Evolutionary conservation across 768 basidiomycete genomes (phyloP).

Genomic region (Clavulina sp.): DNA sequence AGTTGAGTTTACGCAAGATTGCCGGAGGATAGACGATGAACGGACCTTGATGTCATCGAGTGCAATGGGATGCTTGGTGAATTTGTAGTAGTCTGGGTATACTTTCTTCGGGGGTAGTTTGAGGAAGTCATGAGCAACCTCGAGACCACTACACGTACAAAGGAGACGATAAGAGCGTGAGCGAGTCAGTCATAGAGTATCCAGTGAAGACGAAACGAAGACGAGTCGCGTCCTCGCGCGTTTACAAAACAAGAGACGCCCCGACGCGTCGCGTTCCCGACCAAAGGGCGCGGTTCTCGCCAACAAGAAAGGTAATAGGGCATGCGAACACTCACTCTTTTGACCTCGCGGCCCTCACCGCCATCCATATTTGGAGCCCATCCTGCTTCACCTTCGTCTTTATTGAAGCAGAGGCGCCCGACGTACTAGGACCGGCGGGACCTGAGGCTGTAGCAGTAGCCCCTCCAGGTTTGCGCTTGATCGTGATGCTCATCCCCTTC

Average conservation of each 20-base stretch:
- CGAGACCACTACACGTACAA: slow-evolving; percentile 5
- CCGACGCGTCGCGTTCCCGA: too few species aligned
- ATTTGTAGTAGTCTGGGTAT: slow-evolving; percentile 59
- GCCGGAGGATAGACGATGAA: background rate
- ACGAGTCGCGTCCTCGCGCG: background rate
- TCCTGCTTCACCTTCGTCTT: too few species aligned
- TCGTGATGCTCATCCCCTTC: too few species aligned
- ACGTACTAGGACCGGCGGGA: too few species aligned
- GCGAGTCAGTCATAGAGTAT: background rate
- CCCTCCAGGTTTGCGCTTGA: too few species aligned
- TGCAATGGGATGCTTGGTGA: slow-evolving; percentile 69
- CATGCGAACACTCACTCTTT: slow-evolving; percentile 52
- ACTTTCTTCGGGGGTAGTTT: slow-evolving; percentile 11
- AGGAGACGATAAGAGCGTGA: background rate
- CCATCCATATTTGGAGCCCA: slow-evolving; percentile 49
- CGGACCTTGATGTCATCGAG: slow-evolving; percentile 67
- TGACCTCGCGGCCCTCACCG: slow-evolving; percentile 40
- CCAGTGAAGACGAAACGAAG: background rate
- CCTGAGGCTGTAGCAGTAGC: too few species aligned
- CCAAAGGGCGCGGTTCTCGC: too few species aligned
- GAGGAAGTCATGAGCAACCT: slow-evolving; percentile 13
- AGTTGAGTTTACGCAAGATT: background rate
- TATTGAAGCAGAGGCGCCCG: too few species aligned
- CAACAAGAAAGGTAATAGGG: too few species aligned
- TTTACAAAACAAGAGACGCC: too few species aligned